A percentile compares a stretch with the other conserved stretches of the same genome.
Conservation (phyloP, 176 grass and related monocot species). For the Alopecurus myosuroides region DNA sequence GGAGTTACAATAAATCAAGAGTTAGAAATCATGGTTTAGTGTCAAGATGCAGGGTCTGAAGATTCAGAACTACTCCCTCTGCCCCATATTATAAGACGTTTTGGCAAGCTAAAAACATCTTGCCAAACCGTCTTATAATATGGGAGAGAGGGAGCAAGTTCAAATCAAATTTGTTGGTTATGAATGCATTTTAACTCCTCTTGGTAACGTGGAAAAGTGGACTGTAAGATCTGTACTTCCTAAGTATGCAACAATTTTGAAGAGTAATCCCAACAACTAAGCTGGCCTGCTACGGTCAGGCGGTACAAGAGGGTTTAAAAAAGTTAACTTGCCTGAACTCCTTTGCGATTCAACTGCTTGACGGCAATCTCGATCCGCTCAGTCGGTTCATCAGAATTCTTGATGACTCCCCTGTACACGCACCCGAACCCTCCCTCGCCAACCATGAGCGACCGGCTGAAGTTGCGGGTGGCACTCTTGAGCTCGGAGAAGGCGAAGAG, state of each 20-base stretch:
- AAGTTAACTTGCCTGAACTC: conserved; percentile 63
- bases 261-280: too few relatives aligned
- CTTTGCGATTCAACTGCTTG: conserved; percentile 93
- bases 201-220: not conserved
- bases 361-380: conserved; percentile 71
- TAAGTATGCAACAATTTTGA: not conserved
- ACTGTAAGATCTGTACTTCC: not conserved
- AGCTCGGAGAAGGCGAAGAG: conserved; percentile 83
- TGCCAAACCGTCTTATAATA: too few relatives aligned
- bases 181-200: not conserved
- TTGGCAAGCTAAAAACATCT: too few relatives aligned
- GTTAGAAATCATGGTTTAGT: not conserved
- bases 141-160: too few relatives aligned
- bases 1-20: too few relatives aligned
- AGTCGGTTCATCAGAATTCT: conserved; percentile 42
- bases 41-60: too few relatives aligned
- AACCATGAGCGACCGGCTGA: conserved; percentile 84
- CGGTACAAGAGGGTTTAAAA: not conserved
- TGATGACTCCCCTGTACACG: conserved; percentile 75
- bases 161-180: not conserved
- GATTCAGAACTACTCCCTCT: too few relatives aligned
- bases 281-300: too few relatives aligned
- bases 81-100: too few relatives aligned
- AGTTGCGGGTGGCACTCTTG: conserved; percentile 77
- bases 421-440: conserved; percentile 97